Percentiles rank a stretch among this genome's conserved stretches.
Evolutionary conservation across 768 basidiomycete genomes (phyloP).

Genomic region (Butyriboletus loyo): DNA sequence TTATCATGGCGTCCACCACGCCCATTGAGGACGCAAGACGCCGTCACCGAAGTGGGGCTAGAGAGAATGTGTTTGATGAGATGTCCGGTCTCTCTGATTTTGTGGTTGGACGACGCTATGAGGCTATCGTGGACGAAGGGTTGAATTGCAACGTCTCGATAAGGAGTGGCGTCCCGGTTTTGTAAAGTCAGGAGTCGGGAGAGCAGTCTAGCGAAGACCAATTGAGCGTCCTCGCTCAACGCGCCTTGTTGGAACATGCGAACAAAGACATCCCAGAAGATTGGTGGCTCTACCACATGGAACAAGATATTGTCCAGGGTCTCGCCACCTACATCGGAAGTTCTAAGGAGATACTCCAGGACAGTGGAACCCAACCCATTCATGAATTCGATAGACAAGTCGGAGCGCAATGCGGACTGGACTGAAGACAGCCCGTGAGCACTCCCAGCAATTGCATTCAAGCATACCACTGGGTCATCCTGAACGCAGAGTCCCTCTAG

Average conservation of each 20-base stretch:
- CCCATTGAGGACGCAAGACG: conserved; percentile 16
- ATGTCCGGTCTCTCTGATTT: conserved; percentile 32
- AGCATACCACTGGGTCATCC: conserved; percentile 36
- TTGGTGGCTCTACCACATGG: conserved; percentile 46
- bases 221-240: conserved; percentile 36
- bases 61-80: conserved; percentile 41
- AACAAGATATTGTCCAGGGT: conserved; percentile 38
- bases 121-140: conserved; percentile 23
- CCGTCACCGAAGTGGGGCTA: conserved; percentile 14
- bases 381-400: conserved; percentile 38
- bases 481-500: conserved; percentile 46
- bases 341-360: conserved; percentile 39
- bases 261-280: conserved; percentile 46
- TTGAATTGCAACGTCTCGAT: conserved; percentile 37
- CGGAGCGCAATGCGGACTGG: conserved; percentile 39
- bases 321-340: conserved; percentile 41
- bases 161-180: conserved; percentile 30
- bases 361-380: conserved; percentile 40
- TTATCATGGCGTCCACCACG: conserved; percentile 73
- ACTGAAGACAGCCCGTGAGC: conserved; percentile 37
- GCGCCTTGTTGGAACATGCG: conserved; percentile 22
- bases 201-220: conserved; percentile 46
- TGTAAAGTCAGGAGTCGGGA: conserved; percentile 43
- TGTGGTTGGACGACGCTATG: conserved; percentile 21
- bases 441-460: conserved; percentile 37